Evolutionary conservation across 1,139 yeast species (phyloP).

Genomic region (Saccharomyces pastorianus): DNA sequence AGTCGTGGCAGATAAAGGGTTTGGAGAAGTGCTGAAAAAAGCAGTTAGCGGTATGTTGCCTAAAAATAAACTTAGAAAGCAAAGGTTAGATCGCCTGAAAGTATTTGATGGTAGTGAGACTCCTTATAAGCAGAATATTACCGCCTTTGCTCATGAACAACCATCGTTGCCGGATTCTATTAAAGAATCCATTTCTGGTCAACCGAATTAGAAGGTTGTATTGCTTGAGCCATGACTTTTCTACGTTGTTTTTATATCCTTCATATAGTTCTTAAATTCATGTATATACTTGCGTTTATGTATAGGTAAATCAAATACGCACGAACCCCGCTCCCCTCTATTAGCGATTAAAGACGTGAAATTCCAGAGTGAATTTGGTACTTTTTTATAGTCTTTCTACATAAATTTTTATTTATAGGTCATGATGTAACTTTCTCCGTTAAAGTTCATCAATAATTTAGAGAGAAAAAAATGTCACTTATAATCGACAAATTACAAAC

Average conservation of each 20-base stretch:
- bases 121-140: slow-evolving; percentile 74
- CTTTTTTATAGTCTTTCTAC: neutral
- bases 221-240: no score
- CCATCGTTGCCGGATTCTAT: slow-evolving; percentile 35
- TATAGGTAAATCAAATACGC: no score
- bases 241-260: neutral
- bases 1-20: slow-evolving; percentile 72
- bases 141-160: slow-evolving; percentile 81
- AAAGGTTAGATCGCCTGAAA: slow-evolving; percentile 75
- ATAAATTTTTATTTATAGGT: neutral
- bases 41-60: slow-evolving; percentile 98
- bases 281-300: neutral
- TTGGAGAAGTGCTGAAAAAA: slow-evolving; percentile 66
- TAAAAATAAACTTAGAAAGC: slow-evolving; percentile 72
- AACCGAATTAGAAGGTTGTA: slow-evolving; percentile 14
- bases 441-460: neutral
- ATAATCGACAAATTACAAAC: neutral
- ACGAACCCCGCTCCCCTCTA: no score
- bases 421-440: neutral
- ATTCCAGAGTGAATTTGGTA: no score
- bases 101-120: slow-evolving; percentile 81
- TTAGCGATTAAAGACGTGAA: no score
- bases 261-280: neutral
- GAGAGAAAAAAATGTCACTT: neutral
- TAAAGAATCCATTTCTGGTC: slow-evolving; percentile 11